These are phyloP conservation scores for Lactifluus hygrophoroides DNA, from an alignment of 768 basidiomycete species.

Conservation along the genomic window DNA sequence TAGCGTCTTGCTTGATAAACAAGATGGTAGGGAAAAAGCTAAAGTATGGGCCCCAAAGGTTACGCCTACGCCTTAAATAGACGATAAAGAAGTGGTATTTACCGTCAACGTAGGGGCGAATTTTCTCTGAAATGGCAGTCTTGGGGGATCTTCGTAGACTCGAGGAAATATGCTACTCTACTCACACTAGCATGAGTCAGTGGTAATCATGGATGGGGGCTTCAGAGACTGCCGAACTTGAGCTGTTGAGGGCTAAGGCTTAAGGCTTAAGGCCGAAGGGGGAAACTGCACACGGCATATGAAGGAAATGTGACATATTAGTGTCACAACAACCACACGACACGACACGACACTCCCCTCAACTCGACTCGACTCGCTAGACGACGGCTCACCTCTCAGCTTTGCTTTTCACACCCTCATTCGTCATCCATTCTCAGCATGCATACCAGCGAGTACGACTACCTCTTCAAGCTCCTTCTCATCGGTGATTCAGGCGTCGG, in stretches of 20 bases:
- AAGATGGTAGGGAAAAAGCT: slow-evolving; percentile 30
- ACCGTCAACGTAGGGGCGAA: slow-evolving; percentile 32
- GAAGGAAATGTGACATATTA: slow-evolving; percentile 34
- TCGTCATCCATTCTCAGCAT: slow-evolving; percentile 34
- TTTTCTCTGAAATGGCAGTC: slow-evolving; percentile 41
- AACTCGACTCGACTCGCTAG: slow-evolving; percentile 3
- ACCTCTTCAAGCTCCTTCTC: slow-evolving; percentile 92
- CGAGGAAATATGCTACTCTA: no score
- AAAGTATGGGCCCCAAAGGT: no score
- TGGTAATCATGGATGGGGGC: no score
- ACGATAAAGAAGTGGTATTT: no score
- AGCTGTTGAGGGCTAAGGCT: no score
- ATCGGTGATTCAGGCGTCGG: slow-evolving; percentile 95
- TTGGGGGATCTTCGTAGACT: no score
- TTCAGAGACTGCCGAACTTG: no score
- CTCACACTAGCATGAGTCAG: no score
- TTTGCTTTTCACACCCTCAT: slow-evolving; percentile 11
- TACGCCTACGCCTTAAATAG: no score
- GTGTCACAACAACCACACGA: slow-evolving; percentile 30
- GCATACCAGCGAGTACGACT: slow-evolving; percentile 94
- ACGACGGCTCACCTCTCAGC: slow-evolving; percentile 5
- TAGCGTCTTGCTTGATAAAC: slow-evolving; percentile 45
- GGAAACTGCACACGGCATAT: no score
- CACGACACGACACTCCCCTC: slow-evolving; percentile 1
- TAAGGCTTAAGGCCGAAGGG: no score